A percentile compares a stretch with the other conserved stretches of the same genome.
These are phyloP conservation scores for Manihot esculenta DNA, from an alignment of 441 rosid genomes.

Conservation along the genomic window DNA sequence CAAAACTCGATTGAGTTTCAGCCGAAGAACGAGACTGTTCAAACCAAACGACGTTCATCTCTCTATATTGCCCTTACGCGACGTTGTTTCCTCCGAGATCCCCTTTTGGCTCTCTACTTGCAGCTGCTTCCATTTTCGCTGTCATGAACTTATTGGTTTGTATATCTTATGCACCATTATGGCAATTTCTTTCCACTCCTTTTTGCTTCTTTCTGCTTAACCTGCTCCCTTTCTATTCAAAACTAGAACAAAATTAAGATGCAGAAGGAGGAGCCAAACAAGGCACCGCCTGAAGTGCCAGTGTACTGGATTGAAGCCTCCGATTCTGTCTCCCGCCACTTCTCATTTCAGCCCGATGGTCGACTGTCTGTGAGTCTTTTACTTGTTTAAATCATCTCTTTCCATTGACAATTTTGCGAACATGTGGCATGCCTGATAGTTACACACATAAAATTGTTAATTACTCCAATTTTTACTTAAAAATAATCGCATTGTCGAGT, in stretches of 20 bases:
- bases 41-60: neutral
- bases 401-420: conserved; percentile 17
- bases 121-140: neutral
- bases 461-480: neutral
- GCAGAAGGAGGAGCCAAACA: conserved; percentile 52
- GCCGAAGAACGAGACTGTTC: too few species aligned
- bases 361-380: conserved; percentile 59
- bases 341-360: conserved; percentile 67
- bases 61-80: neutral
- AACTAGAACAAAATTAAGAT: conserved; percentile 52
- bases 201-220: neutral
- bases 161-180: neutral
- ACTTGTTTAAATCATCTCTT: neutral
- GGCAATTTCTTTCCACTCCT: neutral
- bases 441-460: neutral
- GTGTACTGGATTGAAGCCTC: conserved; percentile 74
- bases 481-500: neutral
- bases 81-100: neutral
- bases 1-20: too few species aligned
- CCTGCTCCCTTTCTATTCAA: neutral
- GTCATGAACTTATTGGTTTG: conserved; percentile 31
- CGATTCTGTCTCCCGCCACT: conserved; percentile 63
- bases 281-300: conserved; percentile 28
- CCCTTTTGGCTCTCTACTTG: neutral
- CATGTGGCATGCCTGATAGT: conserved; percentile 18